Percentiles rank a stretch among this genome's conserved stretches.
Conservation (phyloP, 495 filamentous ascomycete genomes). For the Tuber magnatum region DNA sequence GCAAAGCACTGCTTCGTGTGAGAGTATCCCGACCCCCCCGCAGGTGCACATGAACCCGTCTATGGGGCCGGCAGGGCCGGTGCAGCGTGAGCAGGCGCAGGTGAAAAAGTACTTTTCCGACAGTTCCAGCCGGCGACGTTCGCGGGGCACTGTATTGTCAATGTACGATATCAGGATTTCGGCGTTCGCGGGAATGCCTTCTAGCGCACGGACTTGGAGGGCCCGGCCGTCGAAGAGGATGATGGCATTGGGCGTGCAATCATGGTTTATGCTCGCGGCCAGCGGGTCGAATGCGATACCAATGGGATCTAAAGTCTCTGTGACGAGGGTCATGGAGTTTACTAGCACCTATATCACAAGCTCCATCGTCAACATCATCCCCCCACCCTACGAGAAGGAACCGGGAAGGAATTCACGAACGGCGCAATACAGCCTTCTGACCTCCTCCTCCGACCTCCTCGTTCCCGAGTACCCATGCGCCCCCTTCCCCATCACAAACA, state of each 20-base stretch:
- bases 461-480: conserved; percentile 48
- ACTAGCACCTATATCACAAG: conserved; percentile 45
- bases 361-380: conserved; percentile 19
- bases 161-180: conserved; percentile 66
- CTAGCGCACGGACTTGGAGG: conserved; percentile 44
- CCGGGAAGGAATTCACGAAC: conserved; percentile 38
- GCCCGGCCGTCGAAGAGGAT: conserved; percentile 54
- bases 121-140: conserved; percentile 50
- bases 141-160: conserved; percentile 52
- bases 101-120: conserved; percentile 57
- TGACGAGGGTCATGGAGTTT: conserved; percentile 58
- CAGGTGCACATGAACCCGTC: conserved; percentile 17
- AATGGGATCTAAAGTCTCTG: conserved; percentile 52
- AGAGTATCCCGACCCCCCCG: neutral
- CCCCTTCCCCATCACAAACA: conserved; percentile 51
- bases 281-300: conserved; percentile 57
- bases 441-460: conserved; percentile 43
- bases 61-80: conserved; percentile 33
- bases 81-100: conserved; percentile 56
- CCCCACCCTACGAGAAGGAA: conserved; percentile 5
- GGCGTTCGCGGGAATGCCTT: conserved; percentile 46
- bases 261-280: conserved; percentile 59
- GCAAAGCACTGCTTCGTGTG: conserved; percentile 2
- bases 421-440: conserved; percentile 45
- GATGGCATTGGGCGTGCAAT: conserved; percentile 61